Evolutionary conservation across 441 rosid genomes (phyloP).

Genomic region (Erodium trifolium): DNA sequence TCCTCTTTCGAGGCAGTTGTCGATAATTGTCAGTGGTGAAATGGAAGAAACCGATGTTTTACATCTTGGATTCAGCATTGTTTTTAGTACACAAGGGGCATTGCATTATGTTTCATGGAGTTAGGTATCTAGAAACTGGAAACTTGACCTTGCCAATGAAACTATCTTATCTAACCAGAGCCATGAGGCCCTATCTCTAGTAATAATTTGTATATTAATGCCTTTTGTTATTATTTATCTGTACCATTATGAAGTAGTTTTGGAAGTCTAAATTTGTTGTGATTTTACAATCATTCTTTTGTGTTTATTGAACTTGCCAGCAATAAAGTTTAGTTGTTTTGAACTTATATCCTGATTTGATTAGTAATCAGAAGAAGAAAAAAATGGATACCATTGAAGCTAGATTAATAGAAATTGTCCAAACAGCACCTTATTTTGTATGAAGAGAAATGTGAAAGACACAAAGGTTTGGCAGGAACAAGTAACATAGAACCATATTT

Average conservation of each 20-base stretch:
- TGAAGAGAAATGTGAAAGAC: too few relatives aligned
- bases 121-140: background rate
- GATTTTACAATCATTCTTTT: background rate
- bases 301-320: background rate
- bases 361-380: too few relatives aligned
- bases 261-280: background rate
- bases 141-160: background rate
- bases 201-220: background rate
- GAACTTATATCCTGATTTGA: background rate
- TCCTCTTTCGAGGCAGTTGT: slow-evolving; percentile 30
- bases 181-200: background rate
- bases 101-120: background rate
- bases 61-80: background rate
- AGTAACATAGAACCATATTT: too few relatives aligned
- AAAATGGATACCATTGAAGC: too few relatives aligned
- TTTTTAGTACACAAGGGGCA: background rate
- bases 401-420: too few relatives aligned
- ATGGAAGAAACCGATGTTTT: too few relatives aligned
- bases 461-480: too few relatives aligned
- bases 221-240: background rate
- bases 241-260: background rate
- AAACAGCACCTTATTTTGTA: too few relatives aligned
- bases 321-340: too few relatives aligned
- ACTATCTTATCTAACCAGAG: background rate
- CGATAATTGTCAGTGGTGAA: slow-evolving; percentile 10